Base-by-base conservation (phyloP, 768 basidiomycete species). In the Zangia roseola region DNA sequence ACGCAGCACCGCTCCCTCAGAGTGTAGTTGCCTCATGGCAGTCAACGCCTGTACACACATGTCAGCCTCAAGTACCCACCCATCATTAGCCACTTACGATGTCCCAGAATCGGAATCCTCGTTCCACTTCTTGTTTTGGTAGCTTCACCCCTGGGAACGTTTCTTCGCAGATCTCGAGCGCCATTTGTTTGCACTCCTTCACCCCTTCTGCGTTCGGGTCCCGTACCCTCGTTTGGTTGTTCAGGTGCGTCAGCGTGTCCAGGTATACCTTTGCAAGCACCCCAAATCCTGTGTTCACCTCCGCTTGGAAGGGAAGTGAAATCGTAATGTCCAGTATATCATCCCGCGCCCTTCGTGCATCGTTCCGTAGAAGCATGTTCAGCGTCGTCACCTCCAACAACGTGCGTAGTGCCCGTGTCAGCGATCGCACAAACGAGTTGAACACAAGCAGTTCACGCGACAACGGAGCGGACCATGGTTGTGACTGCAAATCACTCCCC, bases 91-190 rank as follows among this genome's bases (percentile, higher is more conserved):
- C 31, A 82, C 93, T 73, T 64, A 97, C 94, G 70, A 94, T 80
- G 67, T 97, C 93, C 95, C 95, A 99, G 77, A 98, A 99, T 62
- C 95, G 78, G 77, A 99, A 97, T 6, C 95, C 95, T 42, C 95
- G 74, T 70, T 97, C 93, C 50, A 99, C 88, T 76, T 98, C 95
- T 52, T 74, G 73, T 71, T 86, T 83, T 4, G 94, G 91, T 49
- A 62, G 69, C 75, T 94, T 95, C 58, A 99, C 91, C 19, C 91
- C 93, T 17, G 86, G 81, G 78, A 98, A 97, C 47, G 90, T 93
- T 64, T 94, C 88, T 61, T 97, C 94, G 65, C 94, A 89, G 58
- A 95, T 85, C 54, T 88, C 89, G 36, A 97, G 78, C 40, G 94
- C 94, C 76, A 90, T 80, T 44, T 80, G 72, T 67, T 97, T 97